A percentile compares a stretch with the other conserved stretches of the same genome.
Conservation (phyloP, 768 basidiomycete genomes). For the Mycena crocata region DNA sequence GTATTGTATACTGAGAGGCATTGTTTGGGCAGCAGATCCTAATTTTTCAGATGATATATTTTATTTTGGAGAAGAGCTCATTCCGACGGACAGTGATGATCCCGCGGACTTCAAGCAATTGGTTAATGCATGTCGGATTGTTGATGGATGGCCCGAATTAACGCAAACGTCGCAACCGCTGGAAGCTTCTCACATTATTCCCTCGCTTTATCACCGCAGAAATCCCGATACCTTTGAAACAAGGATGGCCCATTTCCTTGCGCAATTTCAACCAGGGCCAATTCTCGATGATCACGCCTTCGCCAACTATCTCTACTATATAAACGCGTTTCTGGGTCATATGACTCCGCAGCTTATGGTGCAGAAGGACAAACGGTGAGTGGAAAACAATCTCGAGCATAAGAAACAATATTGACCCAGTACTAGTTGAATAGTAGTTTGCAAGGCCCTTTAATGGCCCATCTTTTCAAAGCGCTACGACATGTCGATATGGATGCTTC, state of each 20-base stretch:
- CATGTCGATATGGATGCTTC: not conserved
- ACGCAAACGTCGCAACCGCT: not conserved
- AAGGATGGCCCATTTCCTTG: not conserved
- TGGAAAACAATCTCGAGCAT: not conserved
- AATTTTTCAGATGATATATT: not conserved
- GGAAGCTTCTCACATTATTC: constrained; percentile 6
- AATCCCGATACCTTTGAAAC: not conserved
- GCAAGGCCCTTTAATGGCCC: not conserved
- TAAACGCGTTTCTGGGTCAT: not conserved
- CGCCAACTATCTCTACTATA: constrained; percentile 6
- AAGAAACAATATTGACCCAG: not conserved
- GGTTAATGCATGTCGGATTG: not conserved
- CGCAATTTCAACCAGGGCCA: not conserved
- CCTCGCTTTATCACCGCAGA: not conserved
- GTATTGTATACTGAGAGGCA: not conserved
- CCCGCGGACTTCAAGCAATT: not conserved
- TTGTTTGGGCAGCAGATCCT: not conserved
- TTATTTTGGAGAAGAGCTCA: not conserved
- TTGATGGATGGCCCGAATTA: not conserved
- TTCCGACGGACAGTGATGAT: not conserved
- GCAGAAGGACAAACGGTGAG: constrained; percentile 2
- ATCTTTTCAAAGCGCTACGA: not conserved
- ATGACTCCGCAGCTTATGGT: not conserved
- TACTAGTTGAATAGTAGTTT: not conserved
- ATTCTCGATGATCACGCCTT: not conserved